Evolutionary conservation across 1,284 basidiomycete species (phyloP).

Genomic region (Apiotrichum siamense): DNA sequence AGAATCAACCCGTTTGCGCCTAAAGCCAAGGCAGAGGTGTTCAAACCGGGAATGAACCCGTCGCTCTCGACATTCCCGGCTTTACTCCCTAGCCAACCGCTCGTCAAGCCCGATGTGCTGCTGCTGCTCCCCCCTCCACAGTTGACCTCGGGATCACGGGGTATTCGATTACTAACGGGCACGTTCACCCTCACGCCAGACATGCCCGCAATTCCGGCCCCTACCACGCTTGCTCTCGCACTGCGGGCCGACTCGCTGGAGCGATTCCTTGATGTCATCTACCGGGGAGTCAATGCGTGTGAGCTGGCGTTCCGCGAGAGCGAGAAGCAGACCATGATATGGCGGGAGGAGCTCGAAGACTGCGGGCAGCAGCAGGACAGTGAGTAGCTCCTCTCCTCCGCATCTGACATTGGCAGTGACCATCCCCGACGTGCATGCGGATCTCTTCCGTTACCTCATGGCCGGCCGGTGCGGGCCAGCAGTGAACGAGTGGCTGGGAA

Average conservation of each 20-base stretch:
- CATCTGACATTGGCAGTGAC: conserved; percentile 19
- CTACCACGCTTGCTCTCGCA: conserved; percentile 18
- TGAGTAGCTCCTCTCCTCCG: conserved; percentile 11
- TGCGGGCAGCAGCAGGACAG: conserved; percentile 39
- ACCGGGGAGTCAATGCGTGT: conserved; percentile 33
- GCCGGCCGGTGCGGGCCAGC: conserved; percentile 33
- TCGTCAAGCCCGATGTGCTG: conserved; percentile 23
- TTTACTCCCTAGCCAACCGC: conserved; percentile 22
- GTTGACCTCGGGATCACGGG: not conserved
- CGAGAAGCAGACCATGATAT: conserved; percentile 41
- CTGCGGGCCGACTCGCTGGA: conserved; percentile 26
- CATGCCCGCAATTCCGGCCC: not conserved
- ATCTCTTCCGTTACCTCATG: conserved; percentile 40
- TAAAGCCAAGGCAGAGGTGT: conserved; percentile 1
- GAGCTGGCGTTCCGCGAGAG: conserved; percentile 30
- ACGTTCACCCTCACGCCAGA: conserved; percentile 17
- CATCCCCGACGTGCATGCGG: conserved; percentile 32
- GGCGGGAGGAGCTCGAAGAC: conserved; percentile 40
- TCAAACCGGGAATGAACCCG: conserved; percentile 17
- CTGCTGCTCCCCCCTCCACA: conserved; percentile 7
- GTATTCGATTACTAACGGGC: conserved; percentile 25
- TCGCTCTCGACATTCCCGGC: conserved; percentile 27
- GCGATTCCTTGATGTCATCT: conserved; percentile 22
- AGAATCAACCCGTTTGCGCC: conserved; percentile 18
- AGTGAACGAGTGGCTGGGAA: conserved; percentile 42